phyloP scores from a whole-genome alignment of 805 yeast species.

The Metschnikowia santaceciliae region DNA sequence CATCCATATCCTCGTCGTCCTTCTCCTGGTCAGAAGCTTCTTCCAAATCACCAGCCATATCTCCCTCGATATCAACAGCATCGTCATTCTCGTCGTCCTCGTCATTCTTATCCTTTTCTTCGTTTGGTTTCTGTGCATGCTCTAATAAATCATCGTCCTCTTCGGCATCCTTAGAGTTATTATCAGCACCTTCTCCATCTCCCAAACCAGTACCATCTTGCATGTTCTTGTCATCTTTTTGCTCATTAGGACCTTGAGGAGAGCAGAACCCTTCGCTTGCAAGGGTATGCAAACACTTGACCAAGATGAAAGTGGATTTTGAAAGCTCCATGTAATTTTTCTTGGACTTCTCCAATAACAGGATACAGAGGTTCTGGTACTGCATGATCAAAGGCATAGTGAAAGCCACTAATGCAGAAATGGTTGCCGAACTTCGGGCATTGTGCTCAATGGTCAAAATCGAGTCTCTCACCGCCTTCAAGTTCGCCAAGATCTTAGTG shows the following conservation, averaged over 20 bases:
- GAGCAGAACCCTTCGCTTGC: conserved; percentile 87
- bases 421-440: conserved; percentile 30
- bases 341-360: conserved; percentile 43
- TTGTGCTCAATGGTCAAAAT: conserved; percentile 38
- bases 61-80: conserved; percentile 93
- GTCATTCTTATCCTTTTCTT: conserved; percentile 58
- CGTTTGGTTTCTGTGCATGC: conserved; percentile 67
- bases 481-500: conserved; percentile 29
- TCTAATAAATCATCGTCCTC: conserved; percentile 89
- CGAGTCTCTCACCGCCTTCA: conserved; percentile 31
- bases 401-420: conserved; percentile 49
- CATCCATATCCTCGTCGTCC: conserved; percentile 44
- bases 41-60: conserved; percentile 92
- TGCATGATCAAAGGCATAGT: conserved; percentile 61
- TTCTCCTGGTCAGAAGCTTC: conserved; percentile 66
- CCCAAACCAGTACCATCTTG: conserved; percentile 92
- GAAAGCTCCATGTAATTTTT: conserved; percentile 51
- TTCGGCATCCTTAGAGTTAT: conserved; percentile 78
- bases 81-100: conserved; percentile 74
- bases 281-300: conserved; percentile 52
- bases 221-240: conserved; percentile 55
- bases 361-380: conserved; percentile 48
- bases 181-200: conserved; percentile 84
- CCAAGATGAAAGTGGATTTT: conserved; percentile 58
- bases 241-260: conserved; percentile 73